These are phyloP conservation scores for Fusarium xylarioides DNA, from an alignment of 2,329 filamentous ascomycete genomes.

Conservation along the genomic window DNA sequence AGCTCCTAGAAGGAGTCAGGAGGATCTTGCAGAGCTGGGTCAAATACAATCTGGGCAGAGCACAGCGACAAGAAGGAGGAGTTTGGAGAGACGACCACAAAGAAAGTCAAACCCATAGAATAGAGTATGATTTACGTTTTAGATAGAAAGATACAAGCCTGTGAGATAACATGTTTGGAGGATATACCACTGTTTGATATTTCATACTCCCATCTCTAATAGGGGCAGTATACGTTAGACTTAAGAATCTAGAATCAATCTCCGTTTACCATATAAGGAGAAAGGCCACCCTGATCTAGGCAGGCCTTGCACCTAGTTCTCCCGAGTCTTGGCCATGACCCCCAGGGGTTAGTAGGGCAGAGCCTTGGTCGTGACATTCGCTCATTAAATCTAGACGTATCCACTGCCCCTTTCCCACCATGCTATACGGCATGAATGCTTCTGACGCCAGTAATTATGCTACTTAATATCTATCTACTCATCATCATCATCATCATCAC, in stretches of 20 bases:
- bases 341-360: neutral
- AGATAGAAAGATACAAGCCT: neutral
- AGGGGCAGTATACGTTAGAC: neutral
- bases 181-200: conserved; percentile 18
- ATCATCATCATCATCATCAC: conserved; percentile 64
- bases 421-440: neutral
- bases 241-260: neutral
- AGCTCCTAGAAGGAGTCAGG: conserved; percentile 45
- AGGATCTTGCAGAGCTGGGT: conserved; percentile 49
- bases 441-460: conserved; percentile 23
- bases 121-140: neutral
- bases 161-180: neutral
- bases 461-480: conserved; percentile 42
- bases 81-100: conserved; percentile 36
- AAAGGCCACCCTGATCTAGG: neutral
- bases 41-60: conserved; percentile 43
- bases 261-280: neutral
- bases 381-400: conserved; percentile 10
- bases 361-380: conserved; percentile 4
- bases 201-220: neutral
- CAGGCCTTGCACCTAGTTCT: neutral
- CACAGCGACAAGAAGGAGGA: conserved; percentile 44
- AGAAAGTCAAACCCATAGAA: conserved; percentile 16
- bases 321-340: neutral
- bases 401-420: neutral